Percentiles rank a stretch among this genome's conserved stretches.
These are phyloP conservation scores for Neofusicoccum parvum DNA, from an alignment of 2,329 filamentous ascomycete genomes.

Conservation along the genomic window DNA sequence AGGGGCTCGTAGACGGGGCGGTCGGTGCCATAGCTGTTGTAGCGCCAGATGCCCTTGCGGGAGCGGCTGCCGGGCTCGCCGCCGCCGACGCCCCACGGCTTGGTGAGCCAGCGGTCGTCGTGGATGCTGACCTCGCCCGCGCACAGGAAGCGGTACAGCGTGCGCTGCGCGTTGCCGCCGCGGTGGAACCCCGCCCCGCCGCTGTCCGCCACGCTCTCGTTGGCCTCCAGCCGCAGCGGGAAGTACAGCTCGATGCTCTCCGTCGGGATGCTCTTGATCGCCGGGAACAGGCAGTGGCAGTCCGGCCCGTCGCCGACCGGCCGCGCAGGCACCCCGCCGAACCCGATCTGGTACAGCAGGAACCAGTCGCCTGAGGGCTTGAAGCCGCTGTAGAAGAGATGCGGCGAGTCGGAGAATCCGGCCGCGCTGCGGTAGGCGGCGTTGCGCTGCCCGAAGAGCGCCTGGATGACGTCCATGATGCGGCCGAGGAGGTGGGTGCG, in stretches of 20 bases:
- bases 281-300: slow-evolving; percentile 54
- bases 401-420: slow-evolving; percentile 54
- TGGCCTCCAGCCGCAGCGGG: slow-evolving; percentile 52
- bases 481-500: slow-evolving; percentile 53
- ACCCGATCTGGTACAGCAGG: slow-evolving; percentile 54
- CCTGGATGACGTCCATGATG: slow-evolving; percentile 54
- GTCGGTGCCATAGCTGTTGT: slow-evolving; percentile 39
- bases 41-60: slow-evolving; percentile 47
- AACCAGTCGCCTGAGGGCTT: slow-evolving; percentile 53
- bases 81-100: slow-evolving; percentile 53
- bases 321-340: slow-evolving; percentile 52
- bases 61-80: slow-evolving; percentile 49
- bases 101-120: slow-evolving; percentile 54
- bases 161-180: slow-evolving; percentile 54
- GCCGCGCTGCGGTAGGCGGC: slow-evolving; percentile 51
- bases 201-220: slow-evolving; percentile 52
- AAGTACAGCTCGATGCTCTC: slow-evolving; percentile 54
- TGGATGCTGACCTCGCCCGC: slow-evolving; percentile 52
- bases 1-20: slow-evolving; percentile 32
- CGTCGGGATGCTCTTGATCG: slow-evolving; percentile 54
- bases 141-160: slow-evolving; percentile 49
- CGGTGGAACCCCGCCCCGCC: slow-evolving; percentile 52
- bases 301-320: slow-evolving; percentile 52
- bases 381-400: slow-evolving; percentile 55
- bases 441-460: slow-evolving; percentile 52